Conservation (phyloP, 2,329 filamentous ascomycete species). For the Daldinia eschscholtzii region DNA sequence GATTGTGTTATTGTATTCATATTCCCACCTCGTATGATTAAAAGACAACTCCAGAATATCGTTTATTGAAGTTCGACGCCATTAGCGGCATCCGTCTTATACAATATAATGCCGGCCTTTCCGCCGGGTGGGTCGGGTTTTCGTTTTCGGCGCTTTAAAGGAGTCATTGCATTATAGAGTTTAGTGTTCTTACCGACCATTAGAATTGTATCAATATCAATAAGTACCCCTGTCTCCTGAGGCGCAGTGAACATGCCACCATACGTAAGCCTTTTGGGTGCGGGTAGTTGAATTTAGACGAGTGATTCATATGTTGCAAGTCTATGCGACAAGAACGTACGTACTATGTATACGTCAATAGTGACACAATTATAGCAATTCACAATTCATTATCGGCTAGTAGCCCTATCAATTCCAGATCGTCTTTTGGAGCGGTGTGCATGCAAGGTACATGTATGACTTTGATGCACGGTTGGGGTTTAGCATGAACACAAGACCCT, state of each 20-base stretch:
- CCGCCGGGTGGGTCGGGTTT: not conserved
- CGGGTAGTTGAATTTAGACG: not conserved
- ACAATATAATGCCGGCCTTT: no score
- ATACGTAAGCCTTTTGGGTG: not conserved
- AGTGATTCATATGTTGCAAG: not conserved
- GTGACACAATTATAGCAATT: not conserved
- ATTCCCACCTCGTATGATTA: not conserved
- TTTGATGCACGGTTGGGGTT: constrained; percentile 6
- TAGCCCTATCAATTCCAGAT: not conserved
- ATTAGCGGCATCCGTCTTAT: not conserved
- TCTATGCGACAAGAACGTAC: constrained; percentile 4
- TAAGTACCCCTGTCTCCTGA: not conserved
- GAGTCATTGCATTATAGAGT: not conserved
- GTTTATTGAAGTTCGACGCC: not conserved
- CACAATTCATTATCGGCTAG: not conserved
- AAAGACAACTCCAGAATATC: not conserved
- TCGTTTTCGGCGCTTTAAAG: not conserved
- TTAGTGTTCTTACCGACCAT: not conserved
- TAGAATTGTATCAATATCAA: not conserved
- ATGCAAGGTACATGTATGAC: not conserved
- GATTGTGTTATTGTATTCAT: not conserved
- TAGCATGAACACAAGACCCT: constrained; percentile 11
- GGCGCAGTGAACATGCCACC: not conserved
- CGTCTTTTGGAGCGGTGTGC: not conserved
- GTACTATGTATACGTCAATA: no score